Evolutionary conservation across 495 filamentous ascomycete genomes (phyloP).

Genomic region (Neurospora intermedia): DNA sequence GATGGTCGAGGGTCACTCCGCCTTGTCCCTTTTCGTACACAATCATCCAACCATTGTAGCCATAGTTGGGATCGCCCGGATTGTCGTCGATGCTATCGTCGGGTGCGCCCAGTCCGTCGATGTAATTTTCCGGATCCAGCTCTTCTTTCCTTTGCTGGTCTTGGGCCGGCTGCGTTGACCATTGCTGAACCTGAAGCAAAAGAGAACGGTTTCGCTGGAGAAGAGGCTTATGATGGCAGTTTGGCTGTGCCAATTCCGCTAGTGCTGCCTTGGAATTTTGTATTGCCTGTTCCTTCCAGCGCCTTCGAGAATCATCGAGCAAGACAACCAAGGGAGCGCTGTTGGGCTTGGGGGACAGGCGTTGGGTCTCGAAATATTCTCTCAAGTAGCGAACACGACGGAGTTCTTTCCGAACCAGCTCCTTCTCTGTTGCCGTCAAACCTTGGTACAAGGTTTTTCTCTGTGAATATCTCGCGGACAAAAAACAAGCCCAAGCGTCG

Average conservation of each 20-base stretch:
- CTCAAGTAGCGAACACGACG: slow-evolving; percentile 15
- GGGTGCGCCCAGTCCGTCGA: slow-evolving; percentile 7
- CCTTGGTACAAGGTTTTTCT: slow-evolving; percentile 12
- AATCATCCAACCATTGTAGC: slow-evolving; percentile 22
- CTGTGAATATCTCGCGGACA: slow-evolving; percentile 12
- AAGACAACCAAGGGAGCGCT: slow-evolving; percentile 4
- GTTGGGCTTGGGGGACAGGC: slow-evolving; percentile 7
- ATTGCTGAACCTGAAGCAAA: slow-evolving; percentile 13
- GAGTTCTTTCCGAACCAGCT: slow-evolving; percentile 16
- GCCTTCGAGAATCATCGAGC: slow-evolving; percentile 10
- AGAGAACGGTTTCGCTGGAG: slow-evolving; percentile 10
- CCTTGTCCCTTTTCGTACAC: slow-evolving; percentile 14
- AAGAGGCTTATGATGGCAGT: neutral
- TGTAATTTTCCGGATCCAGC: slow-evolving; percentile 12
- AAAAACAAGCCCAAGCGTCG: slow-evolving; percentile 17
- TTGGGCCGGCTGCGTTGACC: slow-evolving; percentile 7
- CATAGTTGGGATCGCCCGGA: slow-evolving; percentile 13
- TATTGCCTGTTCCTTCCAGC: slow-evolving; percentile 9
- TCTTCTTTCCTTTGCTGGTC: neutral
- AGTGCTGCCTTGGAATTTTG: slow-evolving; percentile 7
- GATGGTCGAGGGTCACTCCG: slow-evolving; percentile 13
- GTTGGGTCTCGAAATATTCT: slow-evolving; percentile 7
- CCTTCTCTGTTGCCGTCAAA: slow-evolving; percentile 12
- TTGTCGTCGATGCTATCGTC: slow-evolving; percentile 16
- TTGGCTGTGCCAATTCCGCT: slow-evolving; percentile 6